Evolutionary conservation across 495 filamentous ascomycete species (phyloP).

Genomic region (Neurospora terricola): DNA sequence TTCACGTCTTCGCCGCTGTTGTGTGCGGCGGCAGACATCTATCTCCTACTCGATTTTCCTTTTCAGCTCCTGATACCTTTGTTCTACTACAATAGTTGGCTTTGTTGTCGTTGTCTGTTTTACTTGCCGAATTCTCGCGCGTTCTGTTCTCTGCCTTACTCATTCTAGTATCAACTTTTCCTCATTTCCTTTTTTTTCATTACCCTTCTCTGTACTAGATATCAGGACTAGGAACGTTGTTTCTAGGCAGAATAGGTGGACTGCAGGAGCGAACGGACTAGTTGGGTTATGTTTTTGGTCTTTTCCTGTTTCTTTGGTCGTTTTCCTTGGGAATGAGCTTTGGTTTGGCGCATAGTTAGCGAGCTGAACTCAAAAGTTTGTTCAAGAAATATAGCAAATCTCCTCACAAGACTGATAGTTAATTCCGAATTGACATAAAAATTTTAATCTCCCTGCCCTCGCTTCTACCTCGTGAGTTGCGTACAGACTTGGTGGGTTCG

Average conservation of each 20-base stretch:
- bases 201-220: not conserved
- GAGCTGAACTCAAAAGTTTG: not conserved
- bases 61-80: conserved; percentile 25
- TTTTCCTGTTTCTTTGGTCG: not conserved
- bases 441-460: not conserved
- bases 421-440: not conserved
- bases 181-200: not conserved
- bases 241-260: not conserved
- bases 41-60: not conserved
- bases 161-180: not conserved
- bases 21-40: not conserved
- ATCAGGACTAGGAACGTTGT: not conserved
- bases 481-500: not conserved
- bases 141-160: not conserved
- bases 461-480: not conserved
- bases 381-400: not conserved
- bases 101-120: not conserved
- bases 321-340: not conserved
- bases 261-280: not conserved
- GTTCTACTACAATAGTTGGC: not conserved
- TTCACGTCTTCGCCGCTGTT: conserved; percentile 10
- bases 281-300: not conserved
- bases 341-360: not conserved
- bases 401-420: not conserved
- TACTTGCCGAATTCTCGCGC: not conserved